A percentile compares a stretch with the other conserved stretches of the same genome.
Conservation (phyloP, 2,329 filamentous ascomycete species). For the Talaromyces sp. region DNA sequence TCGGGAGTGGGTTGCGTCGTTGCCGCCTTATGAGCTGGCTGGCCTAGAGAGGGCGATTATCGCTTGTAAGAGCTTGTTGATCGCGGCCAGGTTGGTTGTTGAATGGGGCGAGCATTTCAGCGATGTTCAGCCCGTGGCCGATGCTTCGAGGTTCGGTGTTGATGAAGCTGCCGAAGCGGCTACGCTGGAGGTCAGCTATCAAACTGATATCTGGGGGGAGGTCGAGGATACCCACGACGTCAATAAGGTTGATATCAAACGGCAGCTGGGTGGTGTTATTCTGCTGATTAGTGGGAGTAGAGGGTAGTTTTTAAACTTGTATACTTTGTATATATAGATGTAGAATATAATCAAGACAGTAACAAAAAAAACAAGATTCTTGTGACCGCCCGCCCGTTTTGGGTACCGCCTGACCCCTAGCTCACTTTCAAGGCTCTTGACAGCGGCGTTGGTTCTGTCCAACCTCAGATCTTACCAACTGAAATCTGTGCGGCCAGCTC, state of each 20-base stretch:
- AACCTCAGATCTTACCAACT: too few relatives aligned
- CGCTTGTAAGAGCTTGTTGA: slow-evolving; percentile 79
- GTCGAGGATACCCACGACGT: slow-evolving; percentile 99
- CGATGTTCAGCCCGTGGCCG: slow-evolving; percentile 38
- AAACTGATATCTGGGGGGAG: slow-evolving; percentile 88
- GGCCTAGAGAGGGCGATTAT: slow-evolving; percentile 78
- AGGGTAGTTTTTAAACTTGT: slow-evolving; percentile 13
- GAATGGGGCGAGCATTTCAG: slow-evolving; percentile 80
- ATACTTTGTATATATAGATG: neutral
- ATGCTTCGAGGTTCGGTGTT: slow-evolving; percentile 59
- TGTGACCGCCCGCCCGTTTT: too few relatives aligned
- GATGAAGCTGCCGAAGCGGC: slow-evolving; percentile 75
- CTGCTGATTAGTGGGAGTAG: slow-evolving; percentile 65
- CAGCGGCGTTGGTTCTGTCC: too few relatives aligned
- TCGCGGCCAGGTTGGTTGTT: slow-evolving; percentile 68
- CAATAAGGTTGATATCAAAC: slow-evolving; percentile 78
- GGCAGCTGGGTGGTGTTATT: slow-evolving; percentile 83
- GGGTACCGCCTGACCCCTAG: too few relatives aligned
- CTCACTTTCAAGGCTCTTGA: too few relatives aligned
- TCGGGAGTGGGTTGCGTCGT: slow-evolving; percentile 66
- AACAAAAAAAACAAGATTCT: neutral
- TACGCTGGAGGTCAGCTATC: slow-evolving; percentile 83
- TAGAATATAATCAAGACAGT: neutral
- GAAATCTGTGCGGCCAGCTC: too few relatives aligned
- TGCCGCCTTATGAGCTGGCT: slow-evolving; percentile 76